These are phyloP conservation scores for Lepraria neglecta DNA, from an alignment of 495 filamentous ascomycete genomes.

Conservation along the genomic window DNA sequence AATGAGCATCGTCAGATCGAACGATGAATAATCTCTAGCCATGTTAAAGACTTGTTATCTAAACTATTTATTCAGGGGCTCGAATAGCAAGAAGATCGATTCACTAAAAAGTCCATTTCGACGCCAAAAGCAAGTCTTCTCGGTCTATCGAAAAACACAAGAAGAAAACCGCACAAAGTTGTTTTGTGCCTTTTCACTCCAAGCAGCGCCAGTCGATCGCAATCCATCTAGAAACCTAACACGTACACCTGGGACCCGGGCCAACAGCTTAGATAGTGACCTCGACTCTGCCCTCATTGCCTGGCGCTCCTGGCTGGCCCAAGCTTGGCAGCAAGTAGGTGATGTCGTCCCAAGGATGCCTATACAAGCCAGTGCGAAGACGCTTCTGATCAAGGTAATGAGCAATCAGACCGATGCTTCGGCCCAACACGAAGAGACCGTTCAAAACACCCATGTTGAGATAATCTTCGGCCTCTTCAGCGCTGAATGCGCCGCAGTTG, in stretches of 20 bases:
- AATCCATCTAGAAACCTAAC: background rate
- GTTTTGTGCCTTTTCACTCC: background rate
- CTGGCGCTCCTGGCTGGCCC: slow-evolving; percentile 60
- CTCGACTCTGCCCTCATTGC: slow-evolving; percentile 85
- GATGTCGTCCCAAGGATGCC: slow-evolving; percentile 98
- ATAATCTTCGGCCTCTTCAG: slow-evolving; percentile 52
- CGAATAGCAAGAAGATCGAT: background rate
- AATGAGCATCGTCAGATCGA: no score
- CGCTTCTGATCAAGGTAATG: slow-evolving; percentile 99
- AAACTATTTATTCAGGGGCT: background rate
- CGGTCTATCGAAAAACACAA: slow-evolving; percentile 2
- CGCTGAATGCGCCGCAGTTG: slow-evolving; percentile 89
- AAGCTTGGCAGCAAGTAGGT: slow-evolving; percentile 89
- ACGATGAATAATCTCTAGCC: no score
- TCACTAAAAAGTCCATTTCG: background rate
- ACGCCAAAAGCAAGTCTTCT: slow-evolving; percentile 3
- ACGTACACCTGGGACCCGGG: background rate
- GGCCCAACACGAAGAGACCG: slow-evolving; percentile 95
- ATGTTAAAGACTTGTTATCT: no score
- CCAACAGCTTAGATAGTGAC: slow-evolving; percentile 54
- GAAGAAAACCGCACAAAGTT: background rate
- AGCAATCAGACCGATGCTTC: slow-evolving; percentile 96
- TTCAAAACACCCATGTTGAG: slow-evolving; percentile 92
- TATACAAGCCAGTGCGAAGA: slow-evolving; percentile 93
- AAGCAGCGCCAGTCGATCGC: slow-evolving; percentile 6